Evolutionary conservation across 352 stramenopile species (phyloP).

Genomic region (Ophiocytium majus): DNA sequence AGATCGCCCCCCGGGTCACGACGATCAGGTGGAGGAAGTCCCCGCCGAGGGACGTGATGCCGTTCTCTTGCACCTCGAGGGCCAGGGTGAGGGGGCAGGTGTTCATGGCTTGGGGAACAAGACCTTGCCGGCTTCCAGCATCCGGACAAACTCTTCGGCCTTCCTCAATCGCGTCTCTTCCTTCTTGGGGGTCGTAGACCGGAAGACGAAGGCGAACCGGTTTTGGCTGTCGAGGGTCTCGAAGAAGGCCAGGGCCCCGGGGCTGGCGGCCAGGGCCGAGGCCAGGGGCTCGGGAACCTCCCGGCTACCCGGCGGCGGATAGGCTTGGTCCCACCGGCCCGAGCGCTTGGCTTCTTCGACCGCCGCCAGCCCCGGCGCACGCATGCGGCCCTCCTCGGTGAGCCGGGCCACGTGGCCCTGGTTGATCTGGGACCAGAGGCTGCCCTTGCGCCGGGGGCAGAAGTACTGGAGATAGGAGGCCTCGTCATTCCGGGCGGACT

Average conservation of each 20-base stretch:
- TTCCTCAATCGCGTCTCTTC: background rate
- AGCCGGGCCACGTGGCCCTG: background rate
- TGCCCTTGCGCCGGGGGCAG: background rate
- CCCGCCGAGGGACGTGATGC: too few relatives aligned
- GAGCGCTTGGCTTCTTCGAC: background rate
- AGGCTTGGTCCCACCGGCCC: background rate
- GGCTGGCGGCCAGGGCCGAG: background rate
- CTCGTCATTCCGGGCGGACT: background rate
- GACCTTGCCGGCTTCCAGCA: too few relatives aligned
- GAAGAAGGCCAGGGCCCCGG: background rate
- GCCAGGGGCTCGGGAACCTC: background rate
- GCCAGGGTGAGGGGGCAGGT: too few relatives aligned
- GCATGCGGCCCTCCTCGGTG: background rate
- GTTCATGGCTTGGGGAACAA: too few relatives aligned
- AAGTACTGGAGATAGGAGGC: background rate
- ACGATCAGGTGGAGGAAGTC: too few relatives aligned
- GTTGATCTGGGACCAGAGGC: conserved; percentile 1
- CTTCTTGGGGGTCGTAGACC: background rate
- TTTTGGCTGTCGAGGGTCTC: background rate
- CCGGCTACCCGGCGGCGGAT: background rate
- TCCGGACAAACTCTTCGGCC: background rate
- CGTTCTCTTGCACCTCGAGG: too few relatives aligned
- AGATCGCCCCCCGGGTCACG: too few relatives aligned
- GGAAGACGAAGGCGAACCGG: background rate
- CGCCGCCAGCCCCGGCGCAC: background rate